Percentiles rank a stretch among this genome's conserved stretches.
Conservation (phyloP, 257 asterid species). For the Cynanchum wilfordii region DNA sequence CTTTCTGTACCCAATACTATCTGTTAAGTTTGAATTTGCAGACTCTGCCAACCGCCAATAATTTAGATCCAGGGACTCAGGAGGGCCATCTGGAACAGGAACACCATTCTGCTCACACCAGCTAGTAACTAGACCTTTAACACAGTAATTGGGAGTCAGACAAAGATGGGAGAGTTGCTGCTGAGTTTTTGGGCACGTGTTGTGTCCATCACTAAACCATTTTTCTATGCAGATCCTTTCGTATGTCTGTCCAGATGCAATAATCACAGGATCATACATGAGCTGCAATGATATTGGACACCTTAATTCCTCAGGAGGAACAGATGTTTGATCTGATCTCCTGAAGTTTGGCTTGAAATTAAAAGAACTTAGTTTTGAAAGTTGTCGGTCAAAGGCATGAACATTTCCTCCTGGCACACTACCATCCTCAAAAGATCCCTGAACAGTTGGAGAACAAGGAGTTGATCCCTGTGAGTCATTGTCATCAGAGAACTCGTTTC, state of each 20-base stretch:
- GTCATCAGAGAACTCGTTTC: constrained; percentile 88
- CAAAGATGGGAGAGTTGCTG: constrained; percentile 90
- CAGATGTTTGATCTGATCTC: constrained; percentile 62
- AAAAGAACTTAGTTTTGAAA: constrained; percentile 78
- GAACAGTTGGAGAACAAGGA: constrained; percentile 92
- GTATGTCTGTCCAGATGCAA: constrained; percentile 95
- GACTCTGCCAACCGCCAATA: constrained; percentile 95
- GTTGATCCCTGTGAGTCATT: constrained; percentile 96
- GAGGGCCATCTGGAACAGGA: constrained; percentile 84
- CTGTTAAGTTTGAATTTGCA: constrained; percentile 55
- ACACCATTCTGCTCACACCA: constrained; percentile 94
- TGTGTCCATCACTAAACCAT: constrained; percentile 92
- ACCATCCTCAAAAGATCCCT: constrained; percentile 66
- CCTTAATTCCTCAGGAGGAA: constrained; percentile 92
- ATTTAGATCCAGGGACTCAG: constrained; percentile 92
- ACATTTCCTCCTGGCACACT: constrained; percentile 40
- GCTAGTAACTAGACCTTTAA: constrained; percentile 86
- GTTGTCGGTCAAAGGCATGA: constrained; percentile 74
- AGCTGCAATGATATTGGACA: constrained; percentile 96
- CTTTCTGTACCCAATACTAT: constrained; percentile 51
- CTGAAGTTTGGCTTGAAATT: constrained; percentile 77
- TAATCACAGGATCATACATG: constrained; percentile 89
- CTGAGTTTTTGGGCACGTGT: constrained; percentile 93
- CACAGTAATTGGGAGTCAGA: constrained; percentile 90
- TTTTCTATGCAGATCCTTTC: constrained; percentile 96